These are phyloP conservation scores for Backusella parvicylindrica DNA, from an alignment of 192 early-diverging fungal species.

Conservation along the genomic window DNA sequence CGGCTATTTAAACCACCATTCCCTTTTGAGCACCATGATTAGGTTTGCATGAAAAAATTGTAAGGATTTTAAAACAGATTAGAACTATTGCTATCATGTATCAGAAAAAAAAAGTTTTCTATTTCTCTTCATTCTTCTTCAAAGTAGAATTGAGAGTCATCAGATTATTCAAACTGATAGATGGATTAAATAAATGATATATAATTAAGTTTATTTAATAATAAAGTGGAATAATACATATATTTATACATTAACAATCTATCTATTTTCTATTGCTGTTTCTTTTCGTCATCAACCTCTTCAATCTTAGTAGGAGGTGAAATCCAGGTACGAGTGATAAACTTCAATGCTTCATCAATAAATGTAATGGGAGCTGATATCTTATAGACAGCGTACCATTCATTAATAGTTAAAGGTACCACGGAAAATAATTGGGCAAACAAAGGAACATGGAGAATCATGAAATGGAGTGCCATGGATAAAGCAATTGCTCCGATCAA, in stretches of 20 bases:
- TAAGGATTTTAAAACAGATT: not conserved
- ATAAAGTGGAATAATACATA: not conserved
- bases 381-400: slow-evolving; percentile 88
- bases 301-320: slow-evolving; percentile 22
- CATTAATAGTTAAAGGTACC: slow-evolving; percentile 74
- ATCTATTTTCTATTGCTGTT: not conserved
- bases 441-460: slow-evolving; percentile 97
- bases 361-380: slow-evolving; percentile 90
- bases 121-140: no score
- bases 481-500: slow-evolving; percentile 78
- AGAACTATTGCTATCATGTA: no score
- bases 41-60: not conserved
- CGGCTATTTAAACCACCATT: not conserved
- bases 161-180: no score
- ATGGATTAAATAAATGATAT: not conserved
- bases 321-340: slow-evolving; percentile 32
- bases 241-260: not conserved
- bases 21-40: not conserved
- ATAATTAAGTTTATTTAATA: not conserved
- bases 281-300: not conserved
- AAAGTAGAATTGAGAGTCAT: no score
- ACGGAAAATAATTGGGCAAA: slow-evolving; percentile 91
- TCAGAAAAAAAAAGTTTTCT: no score
- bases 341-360: slow-evolving; percentile 91
- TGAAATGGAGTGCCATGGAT: slow-evolving; percentile 92